A percentile compares a stretch with the other conserved stretches of the same genome.
Evolutionary conservation across 2,329 filamentous ascomycete genomes (phyloP).

Genomic region (Botrytis porri): DNA sequence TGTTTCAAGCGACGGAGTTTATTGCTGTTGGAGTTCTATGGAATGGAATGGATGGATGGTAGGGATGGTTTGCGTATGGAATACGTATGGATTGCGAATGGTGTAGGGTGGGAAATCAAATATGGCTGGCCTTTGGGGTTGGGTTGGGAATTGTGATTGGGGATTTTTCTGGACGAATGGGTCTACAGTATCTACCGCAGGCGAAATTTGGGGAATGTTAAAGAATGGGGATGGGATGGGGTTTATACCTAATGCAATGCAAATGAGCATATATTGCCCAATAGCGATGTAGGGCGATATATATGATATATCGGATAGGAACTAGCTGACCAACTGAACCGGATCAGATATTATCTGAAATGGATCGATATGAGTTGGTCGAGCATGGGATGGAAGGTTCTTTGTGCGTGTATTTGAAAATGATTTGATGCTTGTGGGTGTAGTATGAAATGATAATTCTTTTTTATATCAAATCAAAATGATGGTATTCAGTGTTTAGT

Average conservation of each 20-base stretch:
- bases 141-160: slow-evolving; percentile 15
- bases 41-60: background rate
- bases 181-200: background rate
- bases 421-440: background rate
- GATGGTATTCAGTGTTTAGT: background rate
- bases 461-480: background rate
- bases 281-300: background rate
- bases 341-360: background rate
- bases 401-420: background rate
- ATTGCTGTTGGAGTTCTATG: slow-evolving; percentile 10
- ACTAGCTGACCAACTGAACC: background rate
- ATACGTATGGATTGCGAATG: slow-evolving; percentile 2
- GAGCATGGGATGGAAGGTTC: background rate
- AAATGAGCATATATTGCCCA: background rate
- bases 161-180: slow-evolving; percentile 2
- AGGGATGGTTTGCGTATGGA: background rate
- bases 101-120: slow-evolving; percentile 19
- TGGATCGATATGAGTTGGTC: background rate
- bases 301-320: background rate
- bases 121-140: slow-evolving; percentile 5
- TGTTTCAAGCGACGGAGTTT: slow-evolving; percentile 20
- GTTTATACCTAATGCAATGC: background rate
- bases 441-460: slow-evolving; percentile 10
- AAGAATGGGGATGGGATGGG: slow-evolving; percentile 4
- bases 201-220: slow-evolving; percentile 12